Conservation (phyloP, 2,329 filamentous ascomycete species). For the Fusarium sp. region DNA sequence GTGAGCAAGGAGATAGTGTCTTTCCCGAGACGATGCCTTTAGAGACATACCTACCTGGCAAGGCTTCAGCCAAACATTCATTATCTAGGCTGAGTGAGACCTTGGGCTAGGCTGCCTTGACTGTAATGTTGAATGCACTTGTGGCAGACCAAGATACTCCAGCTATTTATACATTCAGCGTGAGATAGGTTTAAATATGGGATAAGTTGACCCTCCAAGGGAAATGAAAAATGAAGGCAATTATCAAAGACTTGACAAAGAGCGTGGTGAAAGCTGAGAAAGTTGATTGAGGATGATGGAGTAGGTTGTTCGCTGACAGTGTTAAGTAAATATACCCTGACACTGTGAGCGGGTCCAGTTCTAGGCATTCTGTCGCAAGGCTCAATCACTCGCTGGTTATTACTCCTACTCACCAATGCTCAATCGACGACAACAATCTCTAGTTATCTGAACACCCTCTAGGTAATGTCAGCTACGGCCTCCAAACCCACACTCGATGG, state of each 20-base stretch:
- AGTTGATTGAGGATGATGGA: neutral
- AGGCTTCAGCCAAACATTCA: neutral
- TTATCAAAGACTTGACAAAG: neutral
- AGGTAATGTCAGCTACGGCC: neutral
- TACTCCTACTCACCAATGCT: neutral
- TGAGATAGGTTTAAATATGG: too few relatives aligned
- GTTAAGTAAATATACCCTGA: fast-evolving
- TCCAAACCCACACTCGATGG: neutral
- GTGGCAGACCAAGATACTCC: neutral
- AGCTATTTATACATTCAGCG: neutral
- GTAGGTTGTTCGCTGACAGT: neutral
- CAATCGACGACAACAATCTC: neutral
- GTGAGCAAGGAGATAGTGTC: neutral
- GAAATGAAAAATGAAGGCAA: neutral
- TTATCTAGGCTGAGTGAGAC: neutral
- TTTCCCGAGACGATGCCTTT: neutral
- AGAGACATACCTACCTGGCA: neutral
- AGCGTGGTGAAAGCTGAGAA: neutral
- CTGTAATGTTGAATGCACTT: neutral
- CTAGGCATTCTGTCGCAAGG: neutral
- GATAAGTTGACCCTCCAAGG: neutral
- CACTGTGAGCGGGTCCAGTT: neutral
- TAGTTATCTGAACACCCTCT: too few relatives aligned
- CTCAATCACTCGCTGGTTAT: neutral
- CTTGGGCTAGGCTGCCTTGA: neutral